Conservation (phyloP, 2,329 filamentous ascomycete species). For the Epichloe festucae region DNA sequence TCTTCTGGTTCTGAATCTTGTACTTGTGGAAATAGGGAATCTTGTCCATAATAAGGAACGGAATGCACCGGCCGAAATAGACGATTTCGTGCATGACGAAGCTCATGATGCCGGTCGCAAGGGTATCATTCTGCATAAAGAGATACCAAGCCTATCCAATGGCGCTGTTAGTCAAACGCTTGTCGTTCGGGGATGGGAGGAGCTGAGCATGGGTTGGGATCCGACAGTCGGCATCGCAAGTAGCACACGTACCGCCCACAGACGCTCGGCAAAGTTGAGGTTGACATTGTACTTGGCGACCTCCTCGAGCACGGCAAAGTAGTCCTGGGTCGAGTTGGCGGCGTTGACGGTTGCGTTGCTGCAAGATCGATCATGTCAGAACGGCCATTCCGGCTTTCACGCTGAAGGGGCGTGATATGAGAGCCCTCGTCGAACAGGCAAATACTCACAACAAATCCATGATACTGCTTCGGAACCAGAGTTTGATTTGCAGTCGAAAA, state of each 20-base stretch:
- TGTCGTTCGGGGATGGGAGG: not conserved
- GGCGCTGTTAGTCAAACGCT: not conserved
- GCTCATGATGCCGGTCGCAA: constrained; percentile 95
- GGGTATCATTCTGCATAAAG: constrained; percentile 94
- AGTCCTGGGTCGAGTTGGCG: constrained; percentile 36
- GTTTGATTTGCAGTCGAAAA: not conserved
- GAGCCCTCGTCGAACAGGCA: constrained; percentile 3
- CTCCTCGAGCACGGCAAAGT: constrained; percentile 47
- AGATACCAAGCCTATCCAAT: constrained; percentile 69
- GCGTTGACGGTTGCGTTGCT: constrained; percentile 39
- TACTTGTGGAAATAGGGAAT: constrained; percentile 83
- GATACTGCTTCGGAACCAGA: constrained; percentile 5
- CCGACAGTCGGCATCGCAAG: constrained; percentile 1
- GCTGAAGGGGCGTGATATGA: constrained; percentile 5
- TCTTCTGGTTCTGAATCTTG: constrained; percentile 85
- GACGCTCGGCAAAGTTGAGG: constrained; percentile 72
- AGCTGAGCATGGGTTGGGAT: not conserved
- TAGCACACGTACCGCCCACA: constrained; percentile 61
- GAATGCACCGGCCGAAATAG: constrained; percentile 85
- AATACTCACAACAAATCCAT: constrained; percentile 22
- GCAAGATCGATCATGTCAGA: constrained; percentile 10
- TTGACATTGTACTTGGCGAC: constrained; percentile 65
- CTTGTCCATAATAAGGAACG: constrained; percentile 84
- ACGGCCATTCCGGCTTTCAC: not conserved
- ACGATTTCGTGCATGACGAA: constrained; percentile 89